Conservation (phyloP, 2,329 filamentous ascomycete species). For the Xylaria arbuscula region DNA sequence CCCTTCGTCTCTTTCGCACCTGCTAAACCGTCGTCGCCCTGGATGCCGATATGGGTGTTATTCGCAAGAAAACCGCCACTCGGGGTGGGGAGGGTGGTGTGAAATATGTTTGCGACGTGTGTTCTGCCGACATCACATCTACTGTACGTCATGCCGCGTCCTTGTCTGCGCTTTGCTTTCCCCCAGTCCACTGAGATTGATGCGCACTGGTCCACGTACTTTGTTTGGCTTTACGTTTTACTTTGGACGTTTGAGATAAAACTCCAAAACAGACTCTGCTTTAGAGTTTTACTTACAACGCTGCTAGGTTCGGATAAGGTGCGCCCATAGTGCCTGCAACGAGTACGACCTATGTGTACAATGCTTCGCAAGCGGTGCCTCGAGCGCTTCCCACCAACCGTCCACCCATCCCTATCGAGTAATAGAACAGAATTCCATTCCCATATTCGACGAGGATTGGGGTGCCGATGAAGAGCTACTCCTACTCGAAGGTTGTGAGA, state of each 20-base stretch:
- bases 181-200: constrained; percentile 1
- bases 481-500: constrained; percentile 91
- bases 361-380: constrained; percentile 87
- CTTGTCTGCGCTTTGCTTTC: not conserved
- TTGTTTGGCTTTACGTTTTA: not conserved
- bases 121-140: constrained; percentile 94
- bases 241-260: not conserved
- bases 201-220: not conserved
- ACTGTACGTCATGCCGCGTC: constrained; percentile 71
- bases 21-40: constrained; percentile 21
- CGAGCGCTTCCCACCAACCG: constrained; percentile 86
- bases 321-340: constrained; percentile 82
- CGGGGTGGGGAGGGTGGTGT: constrained; percentile 87
- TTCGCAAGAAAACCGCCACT: constrained; percentile 92
- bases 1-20: not conserved
- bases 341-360: constrained; percentile 98
- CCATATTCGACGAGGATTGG: constrained; percentile 95
- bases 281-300: constrained; percentile 10
- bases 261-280: not conserved
- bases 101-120: constrained; percentile 98
- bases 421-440: constrained; percentile 98
- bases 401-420: constrained; percentile 89
- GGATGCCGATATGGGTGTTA: constrained; percentile 79
- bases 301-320: constrained; percentile 88
- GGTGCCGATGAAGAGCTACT: constrained; percentile 97